Evolutionary conservation across 352 stramenopile species (phyloP).

Genomic region (Globisporangium cederbergense): DNA sequence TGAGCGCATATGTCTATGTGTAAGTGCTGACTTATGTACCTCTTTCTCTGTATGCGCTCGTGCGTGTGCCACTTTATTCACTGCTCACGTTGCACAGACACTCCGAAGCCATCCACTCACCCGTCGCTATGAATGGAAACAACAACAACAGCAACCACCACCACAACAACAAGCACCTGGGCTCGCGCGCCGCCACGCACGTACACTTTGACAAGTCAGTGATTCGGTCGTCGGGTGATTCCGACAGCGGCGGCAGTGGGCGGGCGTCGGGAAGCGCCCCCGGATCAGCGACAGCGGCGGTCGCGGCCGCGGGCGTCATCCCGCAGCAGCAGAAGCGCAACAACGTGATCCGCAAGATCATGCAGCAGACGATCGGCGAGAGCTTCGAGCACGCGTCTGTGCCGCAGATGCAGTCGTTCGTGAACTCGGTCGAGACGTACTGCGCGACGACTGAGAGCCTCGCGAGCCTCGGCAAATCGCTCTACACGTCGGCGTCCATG

Average conservation of each 20-base stretch:
- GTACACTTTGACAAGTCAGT: conserved; percentile 75
- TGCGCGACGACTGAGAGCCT: conserved; percentile 75
- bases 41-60: background rate
- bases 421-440: conserved; percentile 68
- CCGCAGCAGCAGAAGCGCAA: conserved; percentile 24
- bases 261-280: conserved; percentile 22
- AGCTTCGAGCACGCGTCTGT: conserved; percentile 65
- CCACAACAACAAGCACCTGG: conserved; percentile 21
- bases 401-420: conserved; percentile 70
- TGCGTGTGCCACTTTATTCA: background rate
- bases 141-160: conserved; percentile 13
- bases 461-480: conserved; percentile 75
- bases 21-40: background rate
- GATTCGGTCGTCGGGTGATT: conserved; percentile 30
- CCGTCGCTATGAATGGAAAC: conserved; percentile 35
- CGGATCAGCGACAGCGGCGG: conserved; percentile 1
- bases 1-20: background rate
- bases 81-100: background rate
- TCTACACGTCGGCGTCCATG: conserved; percentile 71
- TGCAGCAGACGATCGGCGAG: conserved; percentile 77
- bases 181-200: conserved; percentile 23
- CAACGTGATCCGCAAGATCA: conserved; percentile 67
- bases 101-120: background rate
- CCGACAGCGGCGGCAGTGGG: conserved; percentile 43
- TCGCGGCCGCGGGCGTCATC: background rate